phyloP scores from a whole-genome alignment of 2,329 filamentous ascomycete genomes.

The Trichophyton mentagrophytes region DNA sequence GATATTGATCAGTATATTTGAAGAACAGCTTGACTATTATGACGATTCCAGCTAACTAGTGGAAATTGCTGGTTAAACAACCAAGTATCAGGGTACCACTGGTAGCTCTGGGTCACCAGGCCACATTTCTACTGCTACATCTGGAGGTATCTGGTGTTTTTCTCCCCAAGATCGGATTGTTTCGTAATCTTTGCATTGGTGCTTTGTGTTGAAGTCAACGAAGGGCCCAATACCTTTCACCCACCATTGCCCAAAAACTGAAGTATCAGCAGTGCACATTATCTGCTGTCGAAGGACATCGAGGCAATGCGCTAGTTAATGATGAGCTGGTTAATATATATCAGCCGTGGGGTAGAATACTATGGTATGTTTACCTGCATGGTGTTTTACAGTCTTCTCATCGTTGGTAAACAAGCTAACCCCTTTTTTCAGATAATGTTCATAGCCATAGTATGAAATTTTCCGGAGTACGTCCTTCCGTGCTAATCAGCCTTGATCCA shows the following conservation, averaged over 20 bases:
- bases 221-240: slow-evolving; percentile 22
- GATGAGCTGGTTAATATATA: too few relatives aligned
- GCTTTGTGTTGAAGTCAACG: slow-evolving; percentile 25
- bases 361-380: slow-evolving; percentile 19
- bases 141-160: slow-evolving; percentile 19
- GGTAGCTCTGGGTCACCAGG: slow-evolving; percentile 7
- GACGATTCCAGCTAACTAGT: too few relatives aligned
- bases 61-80: too few relatives aligned
- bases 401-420: slow-evolving; percentile 45
- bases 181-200: slow-evolving; percentile 12
- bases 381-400: slow-evolving; percentile 41
- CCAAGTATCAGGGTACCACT: slow-evolving; percentile 6
- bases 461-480: slow-evolving; percentile 9
- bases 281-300: slow-evolving; percentile 13
- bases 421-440: slow-evolving; percentile 22
- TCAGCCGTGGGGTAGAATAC: too few relatives aligned
- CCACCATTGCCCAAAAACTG: slow-evolving; percentile 8
- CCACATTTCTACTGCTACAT: not conserved
- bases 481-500: slow-evolving; percentile 34
- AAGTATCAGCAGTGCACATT: slow-evolving; percentile 12
- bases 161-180: slow-evolving; percentile 10
- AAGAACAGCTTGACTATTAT: too few relatives aligned
- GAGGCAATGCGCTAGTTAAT: slow-evolving; percentile 11
- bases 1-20: not conserved
- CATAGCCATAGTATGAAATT: slow-evolving; percentile 19